Evolutionary conservation across 495 filamentous ascomycete genomes (phyloP).

Genomic region (Penicillium egyptiacum): DNA sequence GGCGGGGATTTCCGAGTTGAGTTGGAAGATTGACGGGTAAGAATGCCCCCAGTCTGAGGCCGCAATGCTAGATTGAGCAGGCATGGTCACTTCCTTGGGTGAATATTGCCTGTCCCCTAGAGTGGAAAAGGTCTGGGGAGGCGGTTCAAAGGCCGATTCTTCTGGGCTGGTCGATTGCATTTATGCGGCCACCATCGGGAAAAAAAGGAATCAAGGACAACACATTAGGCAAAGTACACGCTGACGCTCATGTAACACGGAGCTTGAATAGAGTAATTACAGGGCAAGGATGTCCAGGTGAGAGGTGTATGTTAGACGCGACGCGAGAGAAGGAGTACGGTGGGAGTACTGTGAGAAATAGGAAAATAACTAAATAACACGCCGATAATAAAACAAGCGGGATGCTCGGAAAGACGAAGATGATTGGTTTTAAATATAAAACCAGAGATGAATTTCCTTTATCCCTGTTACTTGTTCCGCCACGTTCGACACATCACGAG

Average conservation of each 20-base stretch:
- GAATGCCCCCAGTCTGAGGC: constrained; percentile 20
- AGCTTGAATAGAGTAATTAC: constrained; percentile 10
- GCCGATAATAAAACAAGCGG: constrained; percentile 7
- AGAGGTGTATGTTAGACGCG: neutral
- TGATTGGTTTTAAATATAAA: constrained; percentile 18
- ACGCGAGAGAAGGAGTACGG: neutral
- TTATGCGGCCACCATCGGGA: constrained; percentile 15
- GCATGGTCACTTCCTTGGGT: constrained; percentile 10
- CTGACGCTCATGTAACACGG: constrained; percentile 19
- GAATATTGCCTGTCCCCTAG: neutral
- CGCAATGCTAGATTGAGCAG: neutral
- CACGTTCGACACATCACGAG: constrained; percentile 36
- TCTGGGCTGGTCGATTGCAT: constrained; percentile 23
- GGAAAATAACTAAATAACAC: constrained; percentile 5
- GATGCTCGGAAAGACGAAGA: constrained; percentile 11
- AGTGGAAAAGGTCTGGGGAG: constrained; percentile 6
- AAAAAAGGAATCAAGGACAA: constrained; percentile 6
- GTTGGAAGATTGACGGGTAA: constrained; percentile 38
- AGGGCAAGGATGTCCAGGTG: neutral
- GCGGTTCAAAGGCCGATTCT: constrained; percentile 14
- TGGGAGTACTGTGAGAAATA: constrained; percentile 5
- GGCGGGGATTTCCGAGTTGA: constrained; percentile 33
- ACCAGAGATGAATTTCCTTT: constrained; percentile 3
- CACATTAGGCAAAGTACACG: constrained; percentile 15
- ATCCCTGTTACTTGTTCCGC: constrained; percentile 18